Percentiles rank a stretch among this genome's conserved stretches.
Conservation (phyloP, 805 yeast species). For the Ogataea chonburiensis region DNA sequence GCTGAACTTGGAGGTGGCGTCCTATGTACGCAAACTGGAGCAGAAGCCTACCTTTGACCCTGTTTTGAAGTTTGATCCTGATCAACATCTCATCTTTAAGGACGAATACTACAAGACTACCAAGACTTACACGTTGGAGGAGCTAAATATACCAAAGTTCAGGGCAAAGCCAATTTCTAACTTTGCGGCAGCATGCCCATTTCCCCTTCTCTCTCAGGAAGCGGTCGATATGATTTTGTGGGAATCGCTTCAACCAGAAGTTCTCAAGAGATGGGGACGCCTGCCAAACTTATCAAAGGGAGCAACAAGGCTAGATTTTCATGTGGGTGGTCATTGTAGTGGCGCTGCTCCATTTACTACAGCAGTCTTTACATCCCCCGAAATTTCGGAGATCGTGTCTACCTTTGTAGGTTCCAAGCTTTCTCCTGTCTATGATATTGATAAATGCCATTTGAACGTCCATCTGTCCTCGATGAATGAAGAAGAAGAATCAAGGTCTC, state of each 20-base stretch:
- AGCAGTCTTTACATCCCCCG: constrained; percentile 52
- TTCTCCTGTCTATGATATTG: constrained; percentile 31
- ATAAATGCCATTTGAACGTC: no score
- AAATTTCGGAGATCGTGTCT: constrained; percentile 54
- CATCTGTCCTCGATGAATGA: no score
- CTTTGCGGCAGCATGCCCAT: constrained; percentile 51
- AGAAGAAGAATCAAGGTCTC: no score
- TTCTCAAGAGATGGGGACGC: constrained; percentile 43
- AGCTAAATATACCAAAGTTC: constrained; percentile 36
- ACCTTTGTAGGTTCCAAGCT: constrained; percentile 48
- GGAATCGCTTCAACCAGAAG: constrained; percentile 46
- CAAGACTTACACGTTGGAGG: constrained; percentile 37
- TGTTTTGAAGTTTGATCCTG: constrained; percentile 36
- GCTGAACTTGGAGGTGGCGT: no score
- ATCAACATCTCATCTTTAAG: constrained; percentile 36
- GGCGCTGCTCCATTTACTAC: constrained; percentile 42
- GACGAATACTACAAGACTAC: constrained; percentile 37
- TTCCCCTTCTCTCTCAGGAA: constrained; percentile 57
- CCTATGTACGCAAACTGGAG: no score
- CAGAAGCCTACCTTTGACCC: constrained; percentile 30
- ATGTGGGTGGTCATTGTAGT: constrained; percentile 47
- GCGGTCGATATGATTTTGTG: constrained; percentile 54
- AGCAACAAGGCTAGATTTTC: constrained; percentile 41
- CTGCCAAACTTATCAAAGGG: constrained; percentile 31
- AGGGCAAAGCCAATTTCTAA: constrained; percentile 33